Evolutionary conservation across 495 filamentous ascomycete genomes (phyloP), one percentile per base, ranked within the genome.

Genomic region (Neurospora sp.): DNA sequence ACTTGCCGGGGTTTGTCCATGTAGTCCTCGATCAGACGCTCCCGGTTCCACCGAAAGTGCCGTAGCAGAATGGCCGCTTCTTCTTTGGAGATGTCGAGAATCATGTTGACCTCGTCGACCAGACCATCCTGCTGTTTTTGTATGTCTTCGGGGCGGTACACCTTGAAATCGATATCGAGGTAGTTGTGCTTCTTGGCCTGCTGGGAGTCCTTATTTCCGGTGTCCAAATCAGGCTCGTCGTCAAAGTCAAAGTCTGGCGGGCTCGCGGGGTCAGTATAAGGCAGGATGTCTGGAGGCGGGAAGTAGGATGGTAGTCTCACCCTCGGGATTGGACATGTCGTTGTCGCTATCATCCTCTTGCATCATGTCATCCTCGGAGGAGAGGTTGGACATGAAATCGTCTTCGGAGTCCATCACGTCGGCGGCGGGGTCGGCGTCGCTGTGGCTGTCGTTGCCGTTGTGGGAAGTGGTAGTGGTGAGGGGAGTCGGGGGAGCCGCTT

Each of bases 391-490:
- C 88, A 97, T 92, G 80, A 95, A 94, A 75, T 98, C 96, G 80
- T 98, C 95, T 76, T 98, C 96, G 15, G 96, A 97, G 79, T 97
- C 95, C 96, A 98, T 98, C 21, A 85, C 90, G 77, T 83, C 83
- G 69, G 82, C 83, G 74, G 83, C 77, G 34, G 85, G 54, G 54
- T 66, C 54, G 17, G 28, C 31, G 54, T 66, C 54, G 54, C 83
- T 70, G 78, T 74, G 76, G 81, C 72, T 69, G 76, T 76, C 62
- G 74, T 66, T 36, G 75, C 36, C 34, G 72, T 73, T 73, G 80
- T 72, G 62, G 75, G 71, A 73, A 76, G 77, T 81, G 80, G 73
- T 80, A 28, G 54, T 66, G 54, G 54, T 66, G 15, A 66, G 54
- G 54, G 54, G 54, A 66, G 54, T 81, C 13, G 89, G 88, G 69